phyloP scores from a whole-genome alignment of 2,329 filamentous ascomycete species.

The Coccinonectria pachysandricola region DNA sequence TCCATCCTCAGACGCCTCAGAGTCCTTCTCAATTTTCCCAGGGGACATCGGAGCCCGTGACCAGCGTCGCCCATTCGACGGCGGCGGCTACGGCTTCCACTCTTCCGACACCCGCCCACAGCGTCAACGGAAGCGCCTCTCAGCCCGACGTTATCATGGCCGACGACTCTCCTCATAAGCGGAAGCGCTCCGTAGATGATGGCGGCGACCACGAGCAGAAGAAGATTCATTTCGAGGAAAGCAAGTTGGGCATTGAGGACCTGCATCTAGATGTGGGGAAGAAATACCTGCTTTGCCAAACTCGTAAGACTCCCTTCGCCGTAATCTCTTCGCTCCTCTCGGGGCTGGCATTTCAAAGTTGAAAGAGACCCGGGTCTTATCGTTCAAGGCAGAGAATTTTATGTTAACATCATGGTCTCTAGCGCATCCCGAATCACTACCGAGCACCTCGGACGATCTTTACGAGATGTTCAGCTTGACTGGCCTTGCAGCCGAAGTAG shows the following conservation, averaged over 20 bases:
- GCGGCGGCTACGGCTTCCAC: conserved; percentile 40
- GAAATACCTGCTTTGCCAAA: conserved; percentile 58
- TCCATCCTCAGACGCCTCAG: conserved; percentile 58
- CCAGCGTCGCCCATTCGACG: conserved; percentile 41
- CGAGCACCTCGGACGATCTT: conserved; percentile 44
- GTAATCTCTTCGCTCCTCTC: conserved; percentile 20
- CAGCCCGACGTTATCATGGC: conserved; percentile 35
- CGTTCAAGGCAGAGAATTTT: conserved; percentile 19
- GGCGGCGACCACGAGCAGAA: conserved; percentile 46
- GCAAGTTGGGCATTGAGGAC: conserved; percentile 52
- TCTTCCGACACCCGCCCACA: conserved; percentile 52
- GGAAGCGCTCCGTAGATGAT: conserved; percentile 50
- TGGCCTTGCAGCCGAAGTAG: conserved; percentile 49
- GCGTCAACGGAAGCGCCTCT: conserved; percentile 45
- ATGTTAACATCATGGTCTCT: conserved; percentile 35
- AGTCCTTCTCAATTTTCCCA: conserved; percentile 54
- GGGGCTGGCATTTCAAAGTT: conserved; percentile 15
- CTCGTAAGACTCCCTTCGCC: conserved; percentile 51
- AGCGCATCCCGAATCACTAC: conserved; percentile 39
- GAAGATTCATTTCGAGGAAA: conserved; percentile 52
- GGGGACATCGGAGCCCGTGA: conserved; percentile 40
- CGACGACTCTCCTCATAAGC: conserved; percentile 48
- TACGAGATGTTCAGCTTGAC: conserved; percentile 48
- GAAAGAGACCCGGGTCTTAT: conserved; percentile 12
- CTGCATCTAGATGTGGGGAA: conserved; percentile 56